phyloP scores from a whole-genome alignment of 495 filamentous ascomycete genomes.

The Xylaria venustula region DNA sequence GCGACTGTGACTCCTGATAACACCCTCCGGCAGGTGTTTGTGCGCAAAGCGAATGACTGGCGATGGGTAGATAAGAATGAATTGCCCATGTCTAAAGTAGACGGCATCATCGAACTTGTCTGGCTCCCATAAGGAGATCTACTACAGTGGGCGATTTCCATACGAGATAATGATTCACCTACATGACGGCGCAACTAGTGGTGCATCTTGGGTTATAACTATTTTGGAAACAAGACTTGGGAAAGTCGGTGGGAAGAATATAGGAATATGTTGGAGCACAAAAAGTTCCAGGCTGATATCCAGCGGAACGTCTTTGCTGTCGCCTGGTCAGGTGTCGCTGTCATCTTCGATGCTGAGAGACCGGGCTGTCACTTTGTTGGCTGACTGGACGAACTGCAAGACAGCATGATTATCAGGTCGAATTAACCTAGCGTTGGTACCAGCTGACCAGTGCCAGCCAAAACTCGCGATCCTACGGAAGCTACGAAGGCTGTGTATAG shows the following conservation, averaged over 20 bases:
- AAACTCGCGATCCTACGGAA: not conserved
- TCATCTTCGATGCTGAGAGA: not conserved
- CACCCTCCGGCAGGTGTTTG: slow-evolving; percentile 45
- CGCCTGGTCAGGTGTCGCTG: not conserved
- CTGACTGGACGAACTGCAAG: not conserved
- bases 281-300: not conserved
- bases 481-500: not conserved
- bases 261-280: slow-evolving; percentile 2
- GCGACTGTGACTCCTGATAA: slow-evolving; percentile 40
- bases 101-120: slow-evolving; percentile 52
- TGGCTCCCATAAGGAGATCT: slow-evolving; percentile 40
- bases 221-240: slow-evolving; percentile 16
- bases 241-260: slow-evolving; percentile 1
- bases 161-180: slow-evolving; percentile 30
- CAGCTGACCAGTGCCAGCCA: too few relatives aligned
- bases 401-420: not conserved
- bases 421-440: not conserved
- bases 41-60: slow-evolving; percentile 46
- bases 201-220: slow-evolving; percentile 22
- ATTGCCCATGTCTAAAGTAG: slow-evolving; percentile 42
- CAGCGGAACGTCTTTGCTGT: not conserved
- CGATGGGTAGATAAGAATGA: slow-evolving; percentile 47
- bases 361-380: not conserved
- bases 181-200: slow-evolving; percentile 24
- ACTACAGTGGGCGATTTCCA: slow-evolving; percentile 3